Percentiles rank a stretch among this genome's conserved stretches.
Conservation (phyloP, 306 rosid species). For the Arachis stenosperma region DNA sequence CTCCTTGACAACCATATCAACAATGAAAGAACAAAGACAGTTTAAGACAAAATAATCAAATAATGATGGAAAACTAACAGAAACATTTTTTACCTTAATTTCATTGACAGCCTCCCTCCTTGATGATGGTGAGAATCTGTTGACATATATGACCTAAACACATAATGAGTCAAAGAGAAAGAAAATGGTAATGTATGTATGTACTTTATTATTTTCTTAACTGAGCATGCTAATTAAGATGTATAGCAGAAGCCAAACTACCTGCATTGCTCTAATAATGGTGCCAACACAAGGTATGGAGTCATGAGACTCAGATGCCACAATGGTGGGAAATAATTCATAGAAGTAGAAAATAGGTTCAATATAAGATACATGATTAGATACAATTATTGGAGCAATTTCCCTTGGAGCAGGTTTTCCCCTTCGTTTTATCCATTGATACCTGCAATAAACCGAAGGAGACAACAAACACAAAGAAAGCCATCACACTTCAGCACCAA, state of each 20-base stretch:
- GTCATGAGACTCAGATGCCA: conserved; percentile 96
- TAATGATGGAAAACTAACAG: conserved; percentile 38
- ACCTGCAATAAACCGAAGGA: conserved; percentile 56
- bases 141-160: conserved; percentile 85
- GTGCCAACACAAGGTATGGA: conserved; percentile 93
- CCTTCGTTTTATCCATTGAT: conserved; percentile 93
- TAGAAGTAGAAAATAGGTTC: conserved; percentile 98
- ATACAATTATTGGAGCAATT: conserved; percentile 83
- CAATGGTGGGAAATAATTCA: conserved; percentile 88
- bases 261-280: conserved; percentile 99
- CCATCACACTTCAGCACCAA: conserved; percentile 23
- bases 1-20: conserved; percentile 29
- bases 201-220: conserved; percentile 4
- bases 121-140: conserved; percentile 79
- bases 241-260: conserved; percentile 41
- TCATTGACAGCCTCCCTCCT: conserved; percentile 79
- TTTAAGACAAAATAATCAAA: conserved; percentile 27
- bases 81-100: conserved; percentile 85
- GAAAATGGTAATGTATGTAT: conserved; percentile 9
- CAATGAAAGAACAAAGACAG: conserved; percentile 14
- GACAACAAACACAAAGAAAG: conserved; percentile 26
- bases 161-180: conserved; percentile 25
- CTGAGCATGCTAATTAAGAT: conserved; percentile 21
- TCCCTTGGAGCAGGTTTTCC: conserved; percentile 94
- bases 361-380: conserved; percentile 90